Evolutionary conservation across 257 asterid genomes (phyloP).

Genomic region (Nicotiana paniculata): DNA sequence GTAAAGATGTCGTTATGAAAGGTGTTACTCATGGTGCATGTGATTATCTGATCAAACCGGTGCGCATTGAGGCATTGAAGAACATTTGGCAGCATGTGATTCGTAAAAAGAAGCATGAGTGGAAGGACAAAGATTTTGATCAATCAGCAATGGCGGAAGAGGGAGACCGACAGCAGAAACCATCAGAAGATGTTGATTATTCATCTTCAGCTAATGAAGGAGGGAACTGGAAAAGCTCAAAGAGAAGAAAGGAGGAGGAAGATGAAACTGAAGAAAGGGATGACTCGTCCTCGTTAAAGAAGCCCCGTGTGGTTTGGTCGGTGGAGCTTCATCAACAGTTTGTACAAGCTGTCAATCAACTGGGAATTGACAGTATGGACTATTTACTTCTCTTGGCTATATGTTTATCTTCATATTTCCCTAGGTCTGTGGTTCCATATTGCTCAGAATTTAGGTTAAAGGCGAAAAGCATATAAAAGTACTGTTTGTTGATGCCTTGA

Average conservation of each 20-base stretch:
- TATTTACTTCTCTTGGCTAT: not conserved
- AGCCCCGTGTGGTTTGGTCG: slow-evolving; percentile 97
- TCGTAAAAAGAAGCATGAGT: slow-evolving; percentile 67
- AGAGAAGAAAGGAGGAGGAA: slow-evolving; percentile 80
- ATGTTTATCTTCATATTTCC: not conserved
- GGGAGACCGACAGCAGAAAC: slow-evolving; percentile 53
- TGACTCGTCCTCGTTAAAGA: slow-evolving; percentile 65
- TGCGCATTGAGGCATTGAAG: slow-evolving; percentile 88
- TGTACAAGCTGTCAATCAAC: slow-evolving; percentile 90
- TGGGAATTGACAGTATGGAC: slow-evolving; percentile 85
- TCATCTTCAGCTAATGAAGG: slow-evolving; percentile 80
- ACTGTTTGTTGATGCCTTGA: not conserved
- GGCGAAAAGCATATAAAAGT: not conserved
- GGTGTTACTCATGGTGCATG: slow-evolving; percentile 97
- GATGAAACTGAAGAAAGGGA: slow-evolving; percentile 82
- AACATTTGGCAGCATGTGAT: slow-evolving; percentile 98
- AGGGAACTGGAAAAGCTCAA: slow-evolving; percentile 61
- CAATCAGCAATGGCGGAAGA: slow-evolving; percentile 59
- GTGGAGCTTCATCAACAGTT: slow-evolving; percentile 97
- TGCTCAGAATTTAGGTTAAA: not conserved
- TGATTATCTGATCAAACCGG: slow-evolving; percentile 92
- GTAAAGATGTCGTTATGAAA: slow-evolving; percentile 87
- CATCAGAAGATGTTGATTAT: slow-evolving; percentile 61
- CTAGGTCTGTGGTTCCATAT: not conserved
- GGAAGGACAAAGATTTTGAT: slow-evolving; percentile 64